phyloP scores from a whole-genome alignment of 768 basidiomycete genomes.

The Gymnopilus dilepis region DNA sequence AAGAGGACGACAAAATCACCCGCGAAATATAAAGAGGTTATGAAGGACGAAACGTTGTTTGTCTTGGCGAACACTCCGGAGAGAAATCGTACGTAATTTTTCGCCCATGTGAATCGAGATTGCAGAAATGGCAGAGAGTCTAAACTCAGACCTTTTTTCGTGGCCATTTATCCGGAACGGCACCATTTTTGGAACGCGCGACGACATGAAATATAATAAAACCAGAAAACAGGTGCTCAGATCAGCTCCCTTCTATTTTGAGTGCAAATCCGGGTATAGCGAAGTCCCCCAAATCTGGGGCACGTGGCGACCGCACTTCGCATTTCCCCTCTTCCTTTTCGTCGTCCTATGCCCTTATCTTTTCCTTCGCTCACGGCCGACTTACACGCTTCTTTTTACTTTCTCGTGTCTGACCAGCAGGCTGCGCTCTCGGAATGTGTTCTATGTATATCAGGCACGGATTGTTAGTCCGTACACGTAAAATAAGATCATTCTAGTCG shows the following conservation, averaged over 20 bases:
- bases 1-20: constrained; percentile 12
- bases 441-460: constrained; percentile 11
- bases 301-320: constrained; percentile 25
- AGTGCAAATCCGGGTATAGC: constrained; percentile 23
- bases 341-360: background rate
- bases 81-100: constrained; percentile 36
- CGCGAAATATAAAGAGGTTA: constrained; percentile 28
- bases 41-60: constrained; percentile 31
- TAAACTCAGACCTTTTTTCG: constrained; percentile 36
- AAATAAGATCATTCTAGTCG: constrained; percentile 13
- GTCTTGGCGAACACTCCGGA: constrained; percentile 32
- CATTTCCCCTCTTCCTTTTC: background rate
- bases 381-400: constrained; percentile 6
- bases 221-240: constrained; percentile 7
- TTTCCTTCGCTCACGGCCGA: constrained; percentile 2
- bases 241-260: constrained; percentile 13
- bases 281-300: constrained; percentile 24
- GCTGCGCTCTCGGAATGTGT: background rate
- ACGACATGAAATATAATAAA: constrained; percentile 20
- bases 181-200: constrained; percentile 10
- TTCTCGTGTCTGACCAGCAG: background rate
- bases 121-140: constrained; percentile 15
- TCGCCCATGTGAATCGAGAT: constrained; percentile 33
- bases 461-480: constrained; percentile 12
- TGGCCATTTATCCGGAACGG: constrained; percentile 29